These are phyloP conservation scores for Phyllosticta citribraziliensis DNA, from an alignment of 2,329 filamentous ascomycete genomes.

Conservation along the genomic window DNA sequence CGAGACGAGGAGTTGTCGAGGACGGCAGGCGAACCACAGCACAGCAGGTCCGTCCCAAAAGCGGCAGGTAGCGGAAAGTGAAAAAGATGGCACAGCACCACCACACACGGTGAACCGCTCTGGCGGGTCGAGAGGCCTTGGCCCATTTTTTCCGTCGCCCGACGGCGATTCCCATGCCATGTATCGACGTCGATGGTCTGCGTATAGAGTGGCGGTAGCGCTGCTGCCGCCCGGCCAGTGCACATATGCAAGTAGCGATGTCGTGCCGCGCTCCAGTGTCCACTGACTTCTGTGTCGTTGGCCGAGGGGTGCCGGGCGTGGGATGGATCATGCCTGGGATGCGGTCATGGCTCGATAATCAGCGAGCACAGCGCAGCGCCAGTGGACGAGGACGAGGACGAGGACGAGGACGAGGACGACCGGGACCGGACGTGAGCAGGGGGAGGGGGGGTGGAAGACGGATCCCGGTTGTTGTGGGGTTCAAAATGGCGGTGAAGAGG, in stretches of 20 bases:
- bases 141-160: background rate
- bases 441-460: constrained; percentile 4
- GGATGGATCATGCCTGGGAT: constrained; percentile 8
- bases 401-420: too few species aligned
- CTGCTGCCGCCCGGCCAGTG: background rate
- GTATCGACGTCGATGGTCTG: background rate
- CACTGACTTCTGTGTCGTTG: background rate
- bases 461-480: constrained; percentile 6
- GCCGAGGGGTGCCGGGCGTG: background rate
- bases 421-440: background rate
- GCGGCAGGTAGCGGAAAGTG: background rate
- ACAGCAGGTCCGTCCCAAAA: background rate
- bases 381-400: too few species aligned
- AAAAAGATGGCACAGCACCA: background rate
- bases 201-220: background rate
- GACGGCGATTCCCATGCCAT: background rate
- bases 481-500: constrained; percentile 11
- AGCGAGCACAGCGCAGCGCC: background rate
- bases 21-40: background rate
- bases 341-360: background rate
- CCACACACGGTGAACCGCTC: background rate
- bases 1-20: too few species aligned
- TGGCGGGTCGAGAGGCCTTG: background rate
- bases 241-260: constrained; percentile 11
- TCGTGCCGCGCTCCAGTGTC: constrained; percentile 9